phyloP scores from a whole-genome alignment of 371 early-diverging fungal species.

The Lichtheimia hyalospora region DNA sequence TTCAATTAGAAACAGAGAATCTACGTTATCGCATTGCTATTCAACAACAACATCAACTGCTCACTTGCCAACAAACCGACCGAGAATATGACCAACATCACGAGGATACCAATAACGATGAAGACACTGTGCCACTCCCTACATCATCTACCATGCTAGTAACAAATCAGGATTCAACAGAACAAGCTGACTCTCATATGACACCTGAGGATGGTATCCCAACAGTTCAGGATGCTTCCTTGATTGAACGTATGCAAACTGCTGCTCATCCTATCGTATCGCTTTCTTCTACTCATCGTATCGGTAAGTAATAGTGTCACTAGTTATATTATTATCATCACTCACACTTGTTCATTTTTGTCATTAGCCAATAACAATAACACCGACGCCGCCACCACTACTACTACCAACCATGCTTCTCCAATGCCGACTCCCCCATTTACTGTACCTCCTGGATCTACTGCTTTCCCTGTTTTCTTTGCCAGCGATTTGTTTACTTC shows the following conservation, averaged over 20 bases:
- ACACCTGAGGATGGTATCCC: conserved; percentile 27
- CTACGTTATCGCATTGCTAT: conserved; percentile 36
- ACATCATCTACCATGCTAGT: neutral
- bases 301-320: conserved; percentile 7
- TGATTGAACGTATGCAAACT: conserved; percentile 19
- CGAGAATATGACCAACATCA: conserved; percentile 5
- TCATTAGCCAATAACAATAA: neutral
- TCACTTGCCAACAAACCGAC: conserved; percentile 9
- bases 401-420: neutral
- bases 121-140: neutral
- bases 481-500: conserved; percentile 8
- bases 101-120: neutral
- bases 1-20: conserved; percentile 41
- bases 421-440: conserved; percentile 22
- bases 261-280: conserved; percentile 11
- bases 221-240: conserved; percentile 14
- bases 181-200: conserved; percentile 6
- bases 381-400: neutral
- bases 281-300: conserved; percentile 12
- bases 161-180: neutral
- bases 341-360: neutral
- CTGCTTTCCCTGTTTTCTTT: conserved; percentile 13
- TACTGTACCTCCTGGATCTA: conserved; percentile 11
- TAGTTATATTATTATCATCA: neutral
- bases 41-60: conserved; percentile 38